Percentiles rank a stretch among this genome's conserved stretches.
These are phyloP conservation scores for Meira miltonrushii DNA, from an alignment of 1,284 basidiomycete genomes.

Conservation along the genomic window DNA sequence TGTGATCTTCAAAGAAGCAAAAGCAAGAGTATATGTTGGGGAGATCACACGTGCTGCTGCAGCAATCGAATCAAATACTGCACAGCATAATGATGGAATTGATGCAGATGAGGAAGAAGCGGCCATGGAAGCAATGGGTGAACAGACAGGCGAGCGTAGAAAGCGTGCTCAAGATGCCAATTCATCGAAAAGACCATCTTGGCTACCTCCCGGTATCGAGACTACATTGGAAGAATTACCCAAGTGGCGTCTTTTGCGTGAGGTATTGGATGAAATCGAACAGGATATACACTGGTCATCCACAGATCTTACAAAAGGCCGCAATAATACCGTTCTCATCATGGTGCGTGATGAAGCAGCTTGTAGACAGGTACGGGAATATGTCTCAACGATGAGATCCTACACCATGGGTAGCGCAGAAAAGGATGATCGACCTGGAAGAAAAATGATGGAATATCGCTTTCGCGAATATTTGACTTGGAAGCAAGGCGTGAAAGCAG, in stretches of 20 bases:
- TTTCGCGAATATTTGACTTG: constrained; percentile 71
- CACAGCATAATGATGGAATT: constrained; percentile 11
- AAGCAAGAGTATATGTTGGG: constrained; percentile 68
- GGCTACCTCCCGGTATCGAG: constrained; percentile 74
- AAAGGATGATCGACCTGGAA: constrained; percentile 42
- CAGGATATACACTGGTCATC: constrained; percentile 65
- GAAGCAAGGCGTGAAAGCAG: constrained; percentile 63
- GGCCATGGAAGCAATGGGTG: constrained; percentile 15
- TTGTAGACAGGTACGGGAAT: constrained; percentile 37
- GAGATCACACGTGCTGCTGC: constrained; percentile 34
- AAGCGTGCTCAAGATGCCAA: not conserved
- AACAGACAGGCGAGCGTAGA: not conserved
- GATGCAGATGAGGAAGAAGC: constrained; percentile 36
- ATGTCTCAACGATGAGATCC: constrained; percentile 33
- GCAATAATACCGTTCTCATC: constrained; percentile 42
- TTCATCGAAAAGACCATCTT: constrained; percentile 40
- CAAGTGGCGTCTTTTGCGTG: constrained; percentile 83
- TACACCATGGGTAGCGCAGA: constrained; percentile 14
- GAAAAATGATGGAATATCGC: constrained; percentile 69
- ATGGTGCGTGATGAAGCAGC: constrained; percentile 42
- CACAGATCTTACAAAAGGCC: constrained; percentile 26
- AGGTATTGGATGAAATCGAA: constrained; percentile 86
- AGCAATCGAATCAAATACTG: not conserved
- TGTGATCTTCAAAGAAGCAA: constrained; percentile 76
- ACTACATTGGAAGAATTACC: constrained; percentile 88